Percentiles rank a stretch among this genome's conserved stretches.
phyloP scores from a whole-genome alignment of 2,329 filamentous ascomycete genomes.

The Thermothelomyces thermophilus region DNA sequence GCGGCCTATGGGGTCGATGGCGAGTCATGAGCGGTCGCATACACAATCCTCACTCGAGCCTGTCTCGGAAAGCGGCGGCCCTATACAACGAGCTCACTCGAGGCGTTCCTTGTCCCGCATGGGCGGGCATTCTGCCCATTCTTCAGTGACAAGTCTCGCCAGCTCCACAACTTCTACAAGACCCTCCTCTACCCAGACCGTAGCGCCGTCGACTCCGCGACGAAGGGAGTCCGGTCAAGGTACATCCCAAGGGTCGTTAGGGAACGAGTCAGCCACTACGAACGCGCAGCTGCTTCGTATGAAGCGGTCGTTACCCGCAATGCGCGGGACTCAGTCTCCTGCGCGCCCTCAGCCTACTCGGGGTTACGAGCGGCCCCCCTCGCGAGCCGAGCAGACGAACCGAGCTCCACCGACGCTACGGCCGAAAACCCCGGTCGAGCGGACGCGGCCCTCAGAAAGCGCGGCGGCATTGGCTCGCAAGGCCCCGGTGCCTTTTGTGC shows the following conservation, averaged over 20 bases:
- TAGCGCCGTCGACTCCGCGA: slow-evolving; percentile 53
- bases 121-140: slow-evolving; percentile 58
- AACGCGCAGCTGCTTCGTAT: slow-evolving; percentile 58
- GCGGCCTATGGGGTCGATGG: slow-evolving; percentile 63
- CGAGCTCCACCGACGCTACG: slow-evolving; percentile 49
- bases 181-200: slow-evolving; percentile 46
- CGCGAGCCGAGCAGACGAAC: slow-evolving; percentile 43
- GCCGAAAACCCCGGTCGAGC: slow-evolving; percentile 67
- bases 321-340: slow-evolving; percentile 46
- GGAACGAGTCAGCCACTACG: slow-evolving; percentile 57
- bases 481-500: slow-evolving; percentile 66
- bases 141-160: slow-evolving; percentile 52
- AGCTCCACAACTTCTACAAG: slow-evolving; percentile 52
- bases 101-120: slow-evolving; percentile 61
- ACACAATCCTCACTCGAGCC: slow-evolving; percentile 77
- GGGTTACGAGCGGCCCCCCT: slow-evolving; percentile 50
- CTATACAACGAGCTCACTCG: slow-evolving; percentile 50
- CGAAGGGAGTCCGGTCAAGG: slow-evolving; percentile 54
- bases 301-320: slow-evolving; percentile 58
- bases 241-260: slow-evolving; percentile 46
- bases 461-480: slow-evolving; percentile 49
- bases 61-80: slow-evolving; percentile 81
- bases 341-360: slow-evolving; percentile 41
- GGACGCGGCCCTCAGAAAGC: slow-evolving; percentile 46
- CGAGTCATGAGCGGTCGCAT: slow-evolving; percentile 58